Conservation (phyloP, 345 rosid genomes). For the Citrus australasica region DNA sequence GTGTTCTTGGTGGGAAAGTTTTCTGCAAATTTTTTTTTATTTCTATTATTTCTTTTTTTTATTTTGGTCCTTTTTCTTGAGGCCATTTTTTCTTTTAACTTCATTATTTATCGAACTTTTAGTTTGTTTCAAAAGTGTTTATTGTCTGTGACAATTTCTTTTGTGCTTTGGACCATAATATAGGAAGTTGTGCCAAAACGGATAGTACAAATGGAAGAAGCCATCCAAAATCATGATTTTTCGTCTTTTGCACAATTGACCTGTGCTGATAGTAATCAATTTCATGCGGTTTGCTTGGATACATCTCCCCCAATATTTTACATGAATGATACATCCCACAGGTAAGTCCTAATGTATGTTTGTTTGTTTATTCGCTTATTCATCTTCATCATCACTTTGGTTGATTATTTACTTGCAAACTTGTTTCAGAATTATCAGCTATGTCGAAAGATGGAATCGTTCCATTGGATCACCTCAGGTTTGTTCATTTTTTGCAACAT, state of each 20-base stretch:
- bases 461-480: slow-evolving; percentile 79
- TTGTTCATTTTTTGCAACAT: slow-evolving; percentile 12
- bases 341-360: slow-evolving; percentile 35
- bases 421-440: slow-evolving; percentile 71
- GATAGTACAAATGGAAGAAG: slow-evolving; percentile 73
- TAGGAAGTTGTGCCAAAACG: slow-evolving; percentile 93
- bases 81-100: background rate
- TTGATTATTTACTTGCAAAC: slow-evolving; percentile 1
- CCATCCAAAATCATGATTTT: slow-evolving; percentile 70
- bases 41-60: background rate
- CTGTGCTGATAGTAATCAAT: slow-evolving; percentile 95
- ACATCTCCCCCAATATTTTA: slow-evolving; percentile 93
- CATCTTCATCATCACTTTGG: slow-evolving; percentile 4
- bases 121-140: background rate
- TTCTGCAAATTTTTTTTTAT: background rate
- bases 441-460: slow-evolving; percentile 83
- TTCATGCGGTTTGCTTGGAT: slow-evolving; percentile 96
- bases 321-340: slow-evolving; percentile 98
- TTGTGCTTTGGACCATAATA: slow-evolving; percentile 18
- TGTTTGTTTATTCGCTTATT: background rate
- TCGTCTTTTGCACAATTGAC: slow-evolving; percentile 67
- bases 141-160: background rate
- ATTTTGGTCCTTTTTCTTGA: background rate
- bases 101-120: background rate
- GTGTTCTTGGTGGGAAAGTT: background rate